A percentile compares a stretch with the other conserved stretches of the same genome.
These are phyloP conservation scores for Penicillium crystallinum DNA, from an alignment of 495 filamentous ascomycete genomes.

Conservation along the genomic window DNA sequence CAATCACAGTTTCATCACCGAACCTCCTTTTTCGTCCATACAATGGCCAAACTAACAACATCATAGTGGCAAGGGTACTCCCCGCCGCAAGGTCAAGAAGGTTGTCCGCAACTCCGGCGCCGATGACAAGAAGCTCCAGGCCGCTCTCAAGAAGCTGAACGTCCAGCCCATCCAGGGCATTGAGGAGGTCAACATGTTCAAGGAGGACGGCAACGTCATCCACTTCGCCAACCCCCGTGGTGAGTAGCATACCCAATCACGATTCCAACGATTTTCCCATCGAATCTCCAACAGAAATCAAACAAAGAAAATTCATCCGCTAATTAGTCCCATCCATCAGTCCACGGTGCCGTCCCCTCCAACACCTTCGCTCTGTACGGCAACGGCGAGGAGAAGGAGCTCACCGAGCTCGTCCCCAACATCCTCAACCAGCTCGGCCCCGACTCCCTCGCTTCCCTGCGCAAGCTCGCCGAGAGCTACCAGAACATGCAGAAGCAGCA, in stretches of 20 bases:
- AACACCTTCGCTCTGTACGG: constrained; percentile 99
- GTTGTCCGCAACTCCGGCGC: constrained; percentile 82
- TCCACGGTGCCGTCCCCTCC: constrained; percentile 91
- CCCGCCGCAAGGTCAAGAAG: constrained; percentile 96
- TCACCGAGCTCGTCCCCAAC: constrained; percentile 97
- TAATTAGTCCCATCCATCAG: constrained; percentile 41
- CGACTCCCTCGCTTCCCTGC: constrained; percentile 93
- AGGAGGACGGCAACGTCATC: constrained; percentile 98
- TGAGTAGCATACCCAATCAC: constrained; percentile 36
- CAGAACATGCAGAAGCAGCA: constrained; percentile 98
- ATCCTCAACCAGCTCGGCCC: constrained; percentile 99
- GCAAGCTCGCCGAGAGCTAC: constrained; percentile 98
- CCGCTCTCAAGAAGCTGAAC: constrained; percentile 89
- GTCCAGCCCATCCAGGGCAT: constrained; percentile 97
- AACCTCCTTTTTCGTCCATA: background rate
- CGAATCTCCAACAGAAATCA: background rate
- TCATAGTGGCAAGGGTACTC: constrained; percentile 92
- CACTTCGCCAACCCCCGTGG: constrained; percentile 97
- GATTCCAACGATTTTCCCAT: background rate
- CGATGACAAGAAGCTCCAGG: constrained; percentile 99
- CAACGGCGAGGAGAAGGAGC: constrained; percentile 97
- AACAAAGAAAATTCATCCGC: background rate
- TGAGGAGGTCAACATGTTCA: constrained; percentile 99
- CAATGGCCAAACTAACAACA: constrained; percentile 3
- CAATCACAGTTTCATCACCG: background rate